Evolutionary conservation across 2,329 filamentous ascomycete species (phyloP).

Genomic region (Phyllosticta citribraziliensis): DNA sequence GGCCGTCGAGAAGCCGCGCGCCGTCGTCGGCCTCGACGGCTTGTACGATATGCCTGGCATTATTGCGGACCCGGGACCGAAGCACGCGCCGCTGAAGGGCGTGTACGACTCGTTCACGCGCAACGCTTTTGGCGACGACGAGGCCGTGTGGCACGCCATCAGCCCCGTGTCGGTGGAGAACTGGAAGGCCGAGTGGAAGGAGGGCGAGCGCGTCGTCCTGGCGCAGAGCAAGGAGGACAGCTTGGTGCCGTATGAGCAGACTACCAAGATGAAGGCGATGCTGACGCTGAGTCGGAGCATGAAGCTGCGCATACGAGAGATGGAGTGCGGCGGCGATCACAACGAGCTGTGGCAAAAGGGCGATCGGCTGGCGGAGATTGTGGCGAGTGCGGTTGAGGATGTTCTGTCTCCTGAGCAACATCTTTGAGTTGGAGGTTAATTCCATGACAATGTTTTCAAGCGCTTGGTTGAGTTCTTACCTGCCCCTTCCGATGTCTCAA

Average conservation of each 20-base stretch:
- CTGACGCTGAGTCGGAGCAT: not conserved
- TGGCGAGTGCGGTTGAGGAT: not conserved
- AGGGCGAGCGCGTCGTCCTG: not conserved
- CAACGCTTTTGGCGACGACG: constrained; percentile 50
- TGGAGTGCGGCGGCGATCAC: not conserved
- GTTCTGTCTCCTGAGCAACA: not conserved
- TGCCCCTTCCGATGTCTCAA: too few species aligned
- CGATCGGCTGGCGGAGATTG: not conserved
- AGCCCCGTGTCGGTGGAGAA: not conserved
- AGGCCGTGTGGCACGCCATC: constrained; percentile 36
- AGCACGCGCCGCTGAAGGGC: constrained; percentile 33
- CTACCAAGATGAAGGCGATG: not conserved
- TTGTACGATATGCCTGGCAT: constrained; percentile 51
- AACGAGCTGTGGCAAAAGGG: not conserved
- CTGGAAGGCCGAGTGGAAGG: not conserved
- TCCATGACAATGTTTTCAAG: too few species aligned
- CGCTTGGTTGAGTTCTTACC: too few species aligned
- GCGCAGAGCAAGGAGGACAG: not conserved
- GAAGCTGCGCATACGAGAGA: not conserved
- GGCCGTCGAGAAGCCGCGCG: constrained; percentile 29
- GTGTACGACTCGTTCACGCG: constrained; percentile 50
- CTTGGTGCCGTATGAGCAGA: not conserved
- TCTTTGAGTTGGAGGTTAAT: not conserved
- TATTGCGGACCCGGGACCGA: constrained; percentile 34
- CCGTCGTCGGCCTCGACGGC: constrained; percentile 53